Conservation (phyloP, 805 yeast species). For the Debaryomyces prosopidis region DNA sequence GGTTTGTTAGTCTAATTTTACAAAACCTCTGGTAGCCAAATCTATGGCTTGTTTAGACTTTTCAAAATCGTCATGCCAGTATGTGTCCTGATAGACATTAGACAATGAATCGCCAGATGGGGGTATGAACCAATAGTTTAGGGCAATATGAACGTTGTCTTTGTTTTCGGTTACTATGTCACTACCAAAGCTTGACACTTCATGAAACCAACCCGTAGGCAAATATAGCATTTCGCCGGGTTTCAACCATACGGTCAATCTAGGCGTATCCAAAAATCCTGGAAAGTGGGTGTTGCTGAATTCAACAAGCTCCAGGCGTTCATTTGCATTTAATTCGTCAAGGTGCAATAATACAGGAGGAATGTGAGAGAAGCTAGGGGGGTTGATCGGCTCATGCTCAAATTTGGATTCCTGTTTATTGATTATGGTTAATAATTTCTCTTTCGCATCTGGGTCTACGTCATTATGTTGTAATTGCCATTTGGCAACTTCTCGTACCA, state of each 20-base stretch:
- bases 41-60: slow-evolving; percentile 37
- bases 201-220: slow-evolving; percentile 85
- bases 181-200: slow-evolving; percentile 64
- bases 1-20: background rate
- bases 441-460: slow-evolving; percentile 18
- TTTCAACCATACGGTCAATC: slow-evolving; percentile 47
- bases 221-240: slow-evolving; percentile 70
- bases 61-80: slow-evolving; percentile 56
- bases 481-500: slow-evolving; percentile 47
- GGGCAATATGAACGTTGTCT: slow-evolving; percentile 52
- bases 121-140: slow-evolving; percentile 77
- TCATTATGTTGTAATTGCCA: slow-evolving; percentile 37
- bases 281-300: slow-evolving; percentile 50
- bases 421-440: slow-evolving; percentile 20
- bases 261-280: slow-evolving; percentile 41
- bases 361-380: slow-evolving; percentile 66
- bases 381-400: slow-evolving; percentile 22
- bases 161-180: slow-evolving; percentile 14
- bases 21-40: slow-evolving; percentile 1
- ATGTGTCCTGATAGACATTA: slow-evolving; percentile 46
- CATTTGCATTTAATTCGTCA: slow-evolving; percentile 46
- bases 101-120: slow-evolving; percentile 41
- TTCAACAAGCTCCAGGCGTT: slow-evolving; percentile 25
- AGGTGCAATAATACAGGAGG: slow-evolving; percentile 66
- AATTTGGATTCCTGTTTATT: slow-evolving; percentile 18